Conservation (phyloP, 192 early-diverging fungal genomes). For the Linnemannia exigua region DNA sequence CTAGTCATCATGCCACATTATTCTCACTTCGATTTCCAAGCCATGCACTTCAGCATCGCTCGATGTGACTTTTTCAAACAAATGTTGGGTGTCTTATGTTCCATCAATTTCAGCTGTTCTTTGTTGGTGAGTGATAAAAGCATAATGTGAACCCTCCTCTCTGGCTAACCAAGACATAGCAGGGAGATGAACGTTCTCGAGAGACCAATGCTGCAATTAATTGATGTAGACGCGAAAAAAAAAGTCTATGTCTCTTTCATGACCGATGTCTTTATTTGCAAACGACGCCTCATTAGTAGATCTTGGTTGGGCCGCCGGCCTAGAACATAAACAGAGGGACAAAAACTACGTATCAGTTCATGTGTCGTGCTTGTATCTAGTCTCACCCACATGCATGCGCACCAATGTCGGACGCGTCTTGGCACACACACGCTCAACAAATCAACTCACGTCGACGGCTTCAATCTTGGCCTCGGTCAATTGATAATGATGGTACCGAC, state of each 20-base stretch:
- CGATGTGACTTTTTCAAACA: no score
- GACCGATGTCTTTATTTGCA: no score
- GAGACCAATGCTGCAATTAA: neutral
- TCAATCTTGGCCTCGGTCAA: slow-evolving; percentile 66
- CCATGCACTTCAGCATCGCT: no score
- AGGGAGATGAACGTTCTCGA: neutral
- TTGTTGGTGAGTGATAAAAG: neutral
- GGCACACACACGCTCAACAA: neutral
- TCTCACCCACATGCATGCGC: no score
- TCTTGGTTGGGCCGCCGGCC: slow-evolving; percentile 28
- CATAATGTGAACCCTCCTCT: neutral
- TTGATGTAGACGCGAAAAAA: neutral
- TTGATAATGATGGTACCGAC: slow-evolving; percentile 54
- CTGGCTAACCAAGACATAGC: neutral
- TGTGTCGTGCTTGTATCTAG: no score
- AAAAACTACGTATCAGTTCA: neutral
- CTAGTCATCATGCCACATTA: no score
- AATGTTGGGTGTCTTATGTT: no score
- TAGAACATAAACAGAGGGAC: neutral
- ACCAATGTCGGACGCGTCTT: neutral
- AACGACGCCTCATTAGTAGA: neutral
- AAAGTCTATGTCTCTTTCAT: no score
- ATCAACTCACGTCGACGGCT: slow-evolving; percentile 59
- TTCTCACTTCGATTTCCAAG: no score
- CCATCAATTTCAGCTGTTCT: no score